These are phyloP conservation scores for Malus asiatica DNA, from an alignment of 306 rosid species.

Conservation along the genomic window DNA sequence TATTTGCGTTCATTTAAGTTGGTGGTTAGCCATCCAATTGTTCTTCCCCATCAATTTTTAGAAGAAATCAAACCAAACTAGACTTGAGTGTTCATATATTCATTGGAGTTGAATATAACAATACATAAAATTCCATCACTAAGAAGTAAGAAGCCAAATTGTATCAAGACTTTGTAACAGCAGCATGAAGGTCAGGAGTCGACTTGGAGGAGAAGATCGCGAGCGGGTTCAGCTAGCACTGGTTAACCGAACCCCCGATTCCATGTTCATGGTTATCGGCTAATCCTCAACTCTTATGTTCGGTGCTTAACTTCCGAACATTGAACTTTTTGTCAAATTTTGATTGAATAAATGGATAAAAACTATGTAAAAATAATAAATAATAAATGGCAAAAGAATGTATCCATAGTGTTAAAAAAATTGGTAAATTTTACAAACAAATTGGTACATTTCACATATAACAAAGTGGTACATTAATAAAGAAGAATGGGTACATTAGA, in stretches of 20 bases:
- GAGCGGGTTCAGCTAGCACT: not conserved
- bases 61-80: too few relatives aligned
- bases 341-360: too few relatives aligned
- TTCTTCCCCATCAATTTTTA: too few relatives aligned
- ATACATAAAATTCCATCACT: not conserved
- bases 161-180: not conserved
- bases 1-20: too few relatives aligned
- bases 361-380: too few relatives aligned
- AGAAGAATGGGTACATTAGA: too few relatives aligned
- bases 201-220: not conserved
- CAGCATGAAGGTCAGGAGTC: not conserved
- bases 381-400: too few relatives aligned
- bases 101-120: not conserved
- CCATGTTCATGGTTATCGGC: not conserved
- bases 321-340: not conserved
- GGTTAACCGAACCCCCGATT: not conserved
- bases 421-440: too few relatives aligned
- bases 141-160: not conserved
- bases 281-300: not conserved
- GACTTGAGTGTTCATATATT: not conserved
- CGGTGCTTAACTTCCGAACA: not conserved
- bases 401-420: too few relatives aligned
- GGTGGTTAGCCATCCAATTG: not conserved
- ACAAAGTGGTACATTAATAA: too few relatives aligned
- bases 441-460: too few relatives aligned